phyloP scores from a whole-genome alignment of 169 alveolate species.

The Babesia caballi region DNA sequence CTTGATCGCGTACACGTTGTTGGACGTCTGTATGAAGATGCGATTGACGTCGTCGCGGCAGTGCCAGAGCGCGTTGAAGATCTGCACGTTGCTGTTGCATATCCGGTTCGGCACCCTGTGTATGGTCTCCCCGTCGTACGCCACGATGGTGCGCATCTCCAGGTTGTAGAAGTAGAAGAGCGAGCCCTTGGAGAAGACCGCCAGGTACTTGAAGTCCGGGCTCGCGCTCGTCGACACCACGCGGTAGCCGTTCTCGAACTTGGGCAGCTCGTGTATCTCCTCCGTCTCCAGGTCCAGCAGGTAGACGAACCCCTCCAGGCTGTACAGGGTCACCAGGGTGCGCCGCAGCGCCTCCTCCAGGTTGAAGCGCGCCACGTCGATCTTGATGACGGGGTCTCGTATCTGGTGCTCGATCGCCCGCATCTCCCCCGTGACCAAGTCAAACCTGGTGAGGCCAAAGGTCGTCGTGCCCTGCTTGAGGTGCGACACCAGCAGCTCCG shows the following conservation, averaged over 20 bases:
- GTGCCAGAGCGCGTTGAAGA: slow-evolving; percentile 41
- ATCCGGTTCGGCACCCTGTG: slow-evolving; percentile 38
- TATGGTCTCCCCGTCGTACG: slow-evolving; percentile 46
- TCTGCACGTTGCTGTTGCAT: slow-evolving; percentile 38
- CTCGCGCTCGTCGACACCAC: slow-evolving; percentile 25
- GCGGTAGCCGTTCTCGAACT: slow-evolving; percentile 39
- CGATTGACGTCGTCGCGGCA: slow-evolving; percentile 1
- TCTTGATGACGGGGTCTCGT: slow-evolving; percentile 8
- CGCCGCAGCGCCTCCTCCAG: background rate
- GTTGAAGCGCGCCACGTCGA: slow-evolving; percentile 33
- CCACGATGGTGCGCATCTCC: slow-evolving; percentile 10
- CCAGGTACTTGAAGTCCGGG: slow-evolving; percentile 48
- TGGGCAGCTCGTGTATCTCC: slow-evolving; percentile 38
- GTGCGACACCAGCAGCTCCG: slow-evolving; percentile 37
- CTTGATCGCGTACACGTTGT: slow-evolving; percentile 42
- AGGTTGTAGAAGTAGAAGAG: slow-evolving; percentile 49
- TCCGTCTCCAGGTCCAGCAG: slow-evolving; percentile 23
- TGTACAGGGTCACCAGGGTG: slow-evolving; percentile 15
- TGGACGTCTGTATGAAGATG: slow-evolving; percentile 52
- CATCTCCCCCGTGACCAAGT: background rate
- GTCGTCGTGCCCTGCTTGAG: slow-evolving; percentile 1
- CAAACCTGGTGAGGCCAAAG: slow-evolving; percentile 2
- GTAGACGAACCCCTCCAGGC: slow-evolving; percentile 51
- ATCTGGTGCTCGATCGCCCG: background rate
- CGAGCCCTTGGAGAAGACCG: slow-evolving; percentile 53